Evolutionary conservation across 257 asterid genomes (phyloP).

Genomic region (Solanum commersonii): DNA sequence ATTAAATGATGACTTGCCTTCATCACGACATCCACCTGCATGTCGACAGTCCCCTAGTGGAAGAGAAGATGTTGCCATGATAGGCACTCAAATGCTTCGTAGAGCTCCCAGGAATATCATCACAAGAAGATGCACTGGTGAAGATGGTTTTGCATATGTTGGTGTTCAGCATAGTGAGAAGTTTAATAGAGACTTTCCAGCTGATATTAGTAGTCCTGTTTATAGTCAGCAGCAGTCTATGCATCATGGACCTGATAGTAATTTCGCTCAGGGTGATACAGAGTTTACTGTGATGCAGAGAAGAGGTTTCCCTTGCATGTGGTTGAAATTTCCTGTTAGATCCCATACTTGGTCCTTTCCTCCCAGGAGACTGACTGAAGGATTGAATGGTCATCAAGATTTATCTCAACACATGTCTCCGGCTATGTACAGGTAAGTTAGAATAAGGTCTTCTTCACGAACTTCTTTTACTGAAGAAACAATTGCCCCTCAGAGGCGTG

Average conservation of each 20-base stretch:
- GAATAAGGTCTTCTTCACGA: constrained; percentile 34
- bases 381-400: constrained; percentile 22
- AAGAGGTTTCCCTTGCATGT: constrained; percentile 38
- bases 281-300: constrained; percentile 40
- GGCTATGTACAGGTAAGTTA: constrained; percentile 37
- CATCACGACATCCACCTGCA: constrained; percentile 33
- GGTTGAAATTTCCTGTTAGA: constrained; percentile 56
- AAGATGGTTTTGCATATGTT: constrained; percentile 25
- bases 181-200: constrained; percentile 36
- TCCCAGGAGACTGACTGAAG: constrained; percentile 39
- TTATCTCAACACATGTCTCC: constrained; percentile 46
- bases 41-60: constrained; percentile 48
- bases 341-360: constrained; percentile 61
- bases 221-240: constrained; percentile 20
- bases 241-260: constrained; percentile 39
- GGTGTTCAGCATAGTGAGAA: constrained; percentile 37
- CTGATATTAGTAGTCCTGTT: constrained; percentile 11
- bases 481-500: no score
- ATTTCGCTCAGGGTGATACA: constrained; percentile 34
- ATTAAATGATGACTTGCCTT: constrained; percentile 24
- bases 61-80: constrained; percentile 34
- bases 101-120: constrained; percentile 48
- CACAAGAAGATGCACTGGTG: constrained; percentile 31
- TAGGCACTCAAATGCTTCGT: constrained; percentile 33
- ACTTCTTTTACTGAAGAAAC: no score